Evolutionary conservation across 768 basidiomycete genomes (phyloP).

Genomic region (Sporobolomyces roseus): DNA sequence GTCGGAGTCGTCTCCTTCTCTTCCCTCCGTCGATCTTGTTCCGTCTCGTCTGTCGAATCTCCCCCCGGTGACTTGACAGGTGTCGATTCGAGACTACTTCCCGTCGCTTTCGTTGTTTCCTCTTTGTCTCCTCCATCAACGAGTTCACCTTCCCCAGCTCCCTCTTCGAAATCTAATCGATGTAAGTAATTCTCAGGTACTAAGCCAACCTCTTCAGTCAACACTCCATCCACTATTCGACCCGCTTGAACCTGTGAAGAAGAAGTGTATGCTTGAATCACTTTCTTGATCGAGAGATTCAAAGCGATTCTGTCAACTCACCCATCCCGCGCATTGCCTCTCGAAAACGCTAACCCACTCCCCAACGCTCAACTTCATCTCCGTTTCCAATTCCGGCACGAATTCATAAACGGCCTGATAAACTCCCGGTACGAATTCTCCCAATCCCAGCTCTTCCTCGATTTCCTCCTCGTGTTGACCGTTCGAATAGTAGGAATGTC

Average conservation of each 20-base stretch:
- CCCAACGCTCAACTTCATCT: slow-evolving; percentile 74
- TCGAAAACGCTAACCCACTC: slow-evolving; percentile 62
- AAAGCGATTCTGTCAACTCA: neutral
- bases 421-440: slow-evolving; percentile 60
- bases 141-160: neutral
- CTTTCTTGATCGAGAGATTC: too few relatives aligned
- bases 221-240: slow-evolving; percentile 7
- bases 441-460: slow-evolving; percentile 18
- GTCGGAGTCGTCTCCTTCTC: neutral
- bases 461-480: slow-evolving; percentile 31
- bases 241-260: slow-evolving; percentile 36
- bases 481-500: neutral
- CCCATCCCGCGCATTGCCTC: slow-evolving; percentile 39
- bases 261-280: neutral
- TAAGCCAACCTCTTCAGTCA: slow-evolving; percentile 34
- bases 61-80: too few relatives aligned
- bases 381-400: slow-evolving; percentile 72
- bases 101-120: neutral
- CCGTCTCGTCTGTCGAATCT: too few relatives aligned
- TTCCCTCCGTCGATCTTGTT: neutral
- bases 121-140: neutral
- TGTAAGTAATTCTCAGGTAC: slow-evolving; percentile 40
- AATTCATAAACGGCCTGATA: slow-evolving; percentile 77
- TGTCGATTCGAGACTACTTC: too few relatives aligned
- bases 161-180: slow-evolving; percentile 17